These are phyloP conservation scores for Phialocephala subalpina DNA, from an alignment of 2,329 filamentous ascomycete genomes.

Conservation along the genomic window DNA sequence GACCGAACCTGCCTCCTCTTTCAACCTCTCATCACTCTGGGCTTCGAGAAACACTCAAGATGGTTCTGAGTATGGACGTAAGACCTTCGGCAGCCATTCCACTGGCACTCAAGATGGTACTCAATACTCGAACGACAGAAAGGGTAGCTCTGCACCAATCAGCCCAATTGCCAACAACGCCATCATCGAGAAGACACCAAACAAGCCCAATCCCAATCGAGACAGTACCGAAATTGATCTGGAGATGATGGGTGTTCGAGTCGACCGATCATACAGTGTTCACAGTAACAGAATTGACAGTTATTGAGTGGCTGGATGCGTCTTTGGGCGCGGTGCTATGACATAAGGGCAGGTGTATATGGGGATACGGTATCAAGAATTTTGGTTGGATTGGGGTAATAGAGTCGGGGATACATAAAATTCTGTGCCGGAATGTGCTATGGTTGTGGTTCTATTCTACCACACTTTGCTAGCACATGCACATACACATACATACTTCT, in stretches of 20 bases:
- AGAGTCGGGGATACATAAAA: background rate
- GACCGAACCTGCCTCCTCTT: slow-evolving; percentile 30
- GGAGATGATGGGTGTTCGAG: slow-evolving; percentile 39
- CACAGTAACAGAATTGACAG: slow-evolving; percentile 17
- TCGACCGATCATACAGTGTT: slow-evolving; percentile 38
- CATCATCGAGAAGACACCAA: slow-evolving; percentile 15
- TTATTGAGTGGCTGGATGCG: background rate
- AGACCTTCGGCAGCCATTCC: slow-evolving; percentile 21
- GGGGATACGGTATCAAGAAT: background rate
- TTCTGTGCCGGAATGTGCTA: background rate
- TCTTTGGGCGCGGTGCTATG: background rate
- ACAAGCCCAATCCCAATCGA: slow-evolving; percentile 17
- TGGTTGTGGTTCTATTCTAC: background rate
- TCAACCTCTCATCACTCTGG: slow-evolving; percentile 31
- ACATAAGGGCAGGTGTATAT: background rate
- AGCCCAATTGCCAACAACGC: slow-evolving; percentile 27
- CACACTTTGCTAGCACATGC: background rate
- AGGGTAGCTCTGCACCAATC: slow-evolving; percentile 27
- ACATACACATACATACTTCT: slow-evolving; percentile 3
- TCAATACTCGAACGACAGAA: slow-evolving; percentile 24
- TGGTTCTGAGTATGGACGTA: slow-evolving; percentile 18
- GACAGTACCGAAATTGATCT: slow-evolving; percentile 41
- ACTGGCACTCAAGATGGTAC: slow-evolving; percentile 14
- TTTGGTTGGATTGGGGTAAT: background rate
- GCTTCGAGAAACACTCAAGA: slow-evolving; percentile 13